phyloP scores from a whole-genome alignment of 2,329 filamentous ascomycete species.

The Lachnellula subtilissima region DNA sequence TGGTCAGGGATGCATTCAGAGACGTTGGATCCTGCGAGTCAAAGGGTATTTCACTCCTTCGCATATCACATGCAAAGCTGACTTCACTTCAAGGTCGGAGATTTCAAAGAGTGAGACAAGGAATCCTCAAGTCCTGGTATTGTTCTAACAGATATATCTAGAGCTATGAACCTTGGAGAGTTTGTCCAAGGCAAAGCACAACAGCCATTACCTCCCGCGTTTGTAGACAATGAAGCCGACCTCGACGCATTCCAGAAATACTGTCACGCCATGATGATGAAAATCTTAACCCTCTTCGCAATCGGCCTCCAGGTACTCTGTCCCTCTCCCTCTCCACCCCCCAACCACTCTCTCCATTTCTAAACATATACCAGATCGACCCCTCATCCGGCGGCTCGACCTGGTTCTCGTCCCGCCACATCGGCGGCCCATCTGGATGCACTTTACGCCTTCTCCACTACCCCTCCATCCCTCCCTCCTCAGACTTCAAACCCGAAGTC shows the following conservation, averaged over 20 bases:
- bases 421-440: slow-evolving; percentile 48
- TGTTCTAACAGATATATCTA: slow-evolving; percentile 33
- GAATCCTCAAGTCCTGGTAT: neutral
- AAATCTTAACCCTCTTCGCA: slow-evolving; percentile 72
- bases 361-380: slow-evolving; percentile 19
- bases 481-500: slow-evolving; percentile 41
- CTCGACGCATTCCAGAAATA: slow-evolving; percentile 62
- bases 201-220: slow-evolving; percentile 68
- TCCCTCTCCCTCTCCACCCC: neutral
- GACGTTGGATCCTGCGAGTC: slow-evolving; percentile 77
- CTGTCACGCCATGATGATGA: slow-evolving; percentile 69
- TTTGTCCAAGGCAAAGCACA: slow-evolving; percentile 63
- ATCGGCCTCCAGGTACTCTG: slow-evolving; percentile 62
- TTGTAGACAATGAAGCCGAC: slow-evolving; percentile 54
- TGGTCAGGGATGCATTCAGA: slow-evolving; percentile 88
- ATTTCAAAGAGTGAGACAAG: slow-evolving; percentile 73
- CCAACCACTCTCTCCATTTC: slow-evolving; percentile 11
- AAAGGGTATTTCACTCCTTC: slow-evolving; percentile 53
- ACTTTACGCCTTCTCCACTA: slow-evolving; percentile 64
- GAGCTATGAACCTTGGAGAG: slow-evolving; percentile 87
- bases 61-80: slow-evolving; percentile 1
- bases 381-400: slow-evolving; percentile 19
- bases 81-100: slow-evolving; percentile 54
- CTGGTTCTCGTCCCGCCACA: slow-evolving; percentile 57
- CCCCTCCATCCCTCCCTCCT: slow-evolving; percentile 45